These are phyloP conservation scores for Crithidia fasciculata DNA, from an alignment of 208 protist species.

Conservation along the genomic window DNA sequence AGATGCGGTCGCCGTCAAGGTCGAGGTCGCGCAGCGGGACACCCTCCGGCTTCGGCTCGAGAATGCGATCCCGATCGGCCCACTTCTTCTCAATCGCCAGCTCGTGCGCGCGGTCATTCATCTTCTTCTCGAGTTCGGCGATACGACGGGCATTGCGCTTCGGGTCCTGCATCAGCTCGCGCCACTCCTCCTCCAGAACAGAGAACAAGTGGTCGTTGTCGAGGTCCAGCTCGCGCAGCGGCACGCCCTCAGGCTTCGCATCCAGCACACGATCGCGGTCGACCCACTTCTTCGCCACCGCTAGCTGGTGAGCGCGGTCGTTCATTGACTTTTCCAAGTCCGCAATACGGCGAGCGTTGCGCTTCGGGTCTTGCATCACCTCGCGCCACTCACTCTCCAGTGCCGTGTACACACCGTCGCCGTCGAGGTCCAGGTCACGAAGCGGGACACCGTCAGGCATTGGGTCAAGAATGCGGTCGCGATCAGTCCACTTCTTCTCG, in stretches of 20 bases:
- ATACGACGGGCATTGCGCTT: conserved; percentile 31
- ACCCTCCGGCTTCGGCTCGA: background rate
- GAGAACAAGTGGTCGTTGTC: conserved; percentile 46
- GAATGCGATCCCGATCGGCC: background rate
- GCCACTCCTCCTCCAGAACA: conserved; percentile 38
- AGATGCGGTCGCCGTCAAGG: background rate
- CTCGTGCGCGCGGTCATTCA: background rate
- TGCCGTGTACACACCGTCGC: conserved; percentile 58
- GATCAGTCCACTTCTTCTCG: conserved; percentile 55
- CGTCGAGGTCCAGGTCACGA: conserved; percentile 56
- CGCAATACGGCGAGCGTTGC: conserved; percentile 34
- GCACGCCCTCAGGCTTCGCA: conserved; percentile 58
- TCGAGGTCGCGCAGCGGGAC: background rate
- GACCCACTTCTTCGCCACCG: conserved; percentile 36
- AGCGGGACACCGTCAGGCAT: conserved; percentile 67
- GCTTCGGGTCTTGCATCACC: conserved; percentile 49
- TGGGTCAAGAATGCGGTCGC: conserved; percentile 51
- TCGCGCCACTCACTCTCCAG: conserved; percentile 59
- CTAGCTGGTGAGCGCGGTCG: conserved; percentile 50
- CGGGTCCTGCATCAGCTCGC: conserved; percentile 42
- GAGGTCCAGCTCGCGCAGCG: conserved; percentile 50
- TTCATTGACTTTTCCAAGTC: conserved; percentile 52
- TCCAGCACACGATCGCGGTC: conserved; percentile 47
- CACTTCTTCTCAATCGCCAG: background rate
- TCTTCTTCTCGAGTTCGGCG: background rate